These are phyloP conservation scores for Cryphonectria naterciae DNA, from an alignment of 2,329 filamentous ascomycete species.

Conservation along the genomic window DNA sequence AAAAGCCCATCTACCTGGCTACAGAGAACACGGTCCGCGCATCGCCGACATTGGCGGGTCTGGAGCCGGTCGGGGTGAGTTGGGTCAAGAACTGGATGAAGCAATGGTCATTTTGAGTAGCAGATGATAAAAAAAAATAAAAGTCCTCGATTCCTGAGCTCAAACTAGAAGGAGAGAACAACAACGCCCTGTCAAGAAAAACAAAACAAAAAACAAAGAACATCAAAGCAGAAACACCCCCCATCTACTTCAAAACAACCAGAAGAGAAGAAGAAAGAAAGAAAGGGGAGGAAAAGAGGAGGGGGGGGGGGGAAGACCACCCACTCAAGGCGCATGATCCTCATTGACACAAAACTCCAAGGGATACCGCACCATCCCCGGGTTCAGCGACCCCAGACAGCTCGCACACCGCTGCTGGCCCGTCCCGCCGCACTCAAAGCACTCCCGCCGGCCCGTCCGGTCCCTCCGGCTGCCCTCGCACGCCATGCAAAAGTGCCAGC, in stretches of 20 bases:
- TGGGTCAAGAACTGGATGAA: constrained; percentile 10
- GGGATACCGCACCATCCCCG: background rate
- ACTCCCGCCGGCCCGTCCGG: background rate
- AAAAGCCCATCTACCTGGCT: background rate
- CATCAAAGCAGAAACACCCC: too few relatives aligned
- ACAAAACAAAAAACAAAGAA: too few relatives aligned
- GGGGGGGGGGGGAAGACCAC: too few relatives aligned
- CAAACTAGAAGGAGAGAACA: too few relatives aligned
- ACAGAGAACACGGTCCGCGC: background rate
- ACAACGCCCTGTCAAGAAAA: too few relatives aligned
- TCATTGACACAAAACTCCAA: background rate
- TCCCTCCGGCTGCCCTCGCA: background rate
- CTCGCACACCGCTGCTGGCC: background rate
- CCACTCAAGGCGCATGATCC: background rate
- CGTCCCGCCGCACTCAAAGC: background rate
- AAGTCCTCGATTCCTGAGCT: too few relatives aligned
- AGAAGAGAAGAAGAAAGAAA: too few relatives aligned
- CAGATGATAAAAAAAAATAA: too few relatives aligned
- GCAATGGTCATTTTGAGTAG: constrained; percentile 8
- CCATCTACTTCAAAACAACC: too few relatives aligned
- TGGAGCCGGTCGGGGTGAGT: background rate
- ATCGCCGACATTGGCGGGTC: constrained; percentile 7
- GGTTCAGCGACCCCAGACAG: background rate
- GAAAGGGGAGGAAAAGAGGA: too few relatives aligned
- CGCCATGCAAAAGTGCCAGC: background rate